A percentile compares a stretch with the other conserved stretches of the same genome.
Evolutionary conservation across 192 early-diverging fungal genomes (phyloP).

Genomic region (Coemansia sp.): DNA sequence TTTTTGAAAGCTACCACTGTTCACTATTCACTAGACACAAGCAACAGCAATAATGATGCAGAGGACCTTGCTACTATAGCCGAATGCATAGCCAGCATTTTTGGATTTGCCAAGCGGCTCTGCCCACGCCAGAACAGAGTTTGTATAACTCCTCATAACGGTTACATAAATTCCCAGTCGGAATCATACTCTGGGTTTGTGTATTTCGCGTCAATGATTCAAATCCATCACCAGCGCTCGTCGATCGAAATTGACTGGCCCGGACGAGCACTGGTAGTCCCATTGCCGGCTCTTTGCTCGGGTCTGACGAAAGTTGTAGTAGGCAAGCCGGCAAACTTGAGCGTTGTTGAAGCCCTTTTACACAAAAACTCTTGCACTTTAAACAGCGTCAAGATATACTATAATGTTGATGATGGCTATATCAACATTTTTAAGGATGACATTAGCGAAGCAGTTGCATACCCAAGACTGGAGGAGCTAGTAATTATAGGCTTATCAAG

Average conservation of each 20-base stretch:
- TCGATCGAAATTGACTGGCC: not conserved
- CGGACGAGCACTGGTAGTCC: not conserved
- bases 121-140: not conserved
- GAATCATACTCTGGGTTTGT: not conserved
- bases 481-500: not conserved
- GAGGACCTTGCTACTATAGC: not conserved
- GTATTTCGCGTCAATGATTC: not conserved
- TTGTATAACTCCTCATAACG: not conserved
- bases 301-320: not conserved
- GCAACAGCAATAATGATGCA: not conserved
- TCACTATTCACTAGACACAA: not conserved
- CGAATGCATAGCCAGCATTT: not conserved
- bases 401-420: not conserved
- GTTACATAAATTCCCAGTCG: not conserved
- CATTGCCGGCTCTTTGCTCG: not conserved
- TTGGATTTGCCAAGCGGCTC: not conserved
- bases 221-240: not conserved
- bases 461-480: not conserved
- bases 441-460: not conserved
- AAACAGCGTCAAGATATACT: not conserved
- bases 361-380: not conserved
- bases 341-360: not conserved
- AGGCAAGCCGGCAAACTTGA: not conserved
- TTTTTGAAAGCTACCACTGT: not conserved
- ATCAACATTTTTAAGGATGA: not conserved